Base-by-base conservation (phyloP, 345 rosid species). In the Salix caprea region DNA sequence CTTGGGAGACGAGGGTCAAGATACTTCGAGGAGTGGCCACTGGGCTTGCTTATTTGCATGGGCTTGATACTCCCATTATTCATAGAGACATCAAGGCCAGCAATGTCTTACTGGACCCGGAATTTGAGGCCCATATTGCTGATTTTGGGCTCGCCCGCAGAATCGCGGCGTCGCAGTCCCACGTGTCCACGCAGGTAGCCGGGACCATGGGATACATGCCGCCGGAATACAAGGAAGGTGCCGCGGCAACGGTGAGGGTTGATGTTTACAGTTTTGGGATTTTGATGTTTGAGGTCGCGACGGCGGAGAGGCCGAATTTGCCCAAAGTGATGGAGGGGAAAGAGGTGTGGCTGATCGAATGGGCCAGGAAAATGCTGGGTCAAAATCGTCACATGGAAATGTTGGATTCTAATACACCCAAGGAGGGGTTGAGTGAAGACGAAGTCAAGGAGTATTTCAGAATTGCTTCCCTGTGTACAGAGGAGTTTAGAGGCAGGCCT, bases 151-250 rank as follows among this genome's bases (percentile, higher is more conserved):
- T 95, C 0, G 97, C 97, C 1, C 84, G 99, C 2, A 77, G 80
- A 5, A 81, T 93, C 12, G 85, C 84, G 3, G 36, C 72, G 37
- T 84, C 89, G 1, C 89, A 76, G 8, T 84, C 99, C 4, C 99
- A 93, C 66, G 94, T 93, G 2, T 95, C 97, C n/a, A 95, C 97
- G 3, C 97, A 95, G 36, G 91, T 91, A 0, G 99, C 99, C 2
- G 97, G 97, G 10, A 93, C 97, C 0, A 90, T 93, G 91, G 99
- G 99, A 15, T 95, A 95, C 79, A 95, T 95, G 99, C 97, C 99
- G 2, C 99, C 99, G 61, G 99, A 95, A 87, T 95, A 88, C 77
- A 80, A 81, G 81, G 94, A 86, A 7, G 99, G 99, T 46, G 83
- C 91, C 2, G 81, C 82, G 0, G 97, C 99, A 0, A 91, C 97